Base-by-base conservation (phyloP, 208 protist genomes). In the Porcisia deanei region DNA sequence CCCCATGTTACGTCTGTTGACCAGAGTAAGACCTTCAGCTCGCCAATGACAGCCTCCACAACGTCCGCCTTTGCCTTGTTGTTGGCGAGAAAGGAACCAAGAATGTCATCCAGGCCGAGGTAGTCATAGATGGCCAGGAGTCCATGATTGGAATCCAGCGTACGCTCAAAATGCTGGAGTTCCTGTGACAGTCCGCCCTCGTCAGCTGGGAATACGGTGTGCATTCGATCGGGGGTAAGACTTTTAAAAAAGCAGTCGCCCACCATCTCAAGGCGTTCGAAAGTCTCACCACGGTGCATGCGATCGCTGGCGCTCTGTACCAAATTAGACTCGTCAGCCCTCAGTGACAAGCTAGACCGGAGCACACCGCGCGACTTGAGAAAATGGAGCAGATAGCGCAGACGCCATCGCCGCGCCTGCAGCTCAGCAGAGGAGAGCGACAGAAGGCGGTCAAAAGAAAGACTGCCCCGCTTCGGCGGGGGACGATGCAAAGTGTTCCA, bases 61-160 rank as follows among this genome's bases (percentile, higher is more conserved):
- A 95, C 89, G 71, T 97, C 93, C 0, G 93, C 73, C 76, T 97
- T 97, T 16, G 84, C 80, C 73, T 97, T 97, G 69, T 80, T 91
- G 77, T 94, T 88, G 30, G 89, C 75, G 25, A 97, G 73, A 1
- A 79, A 41, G 16, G 78, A 22, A 16, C 88, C 87, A 9, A 88
- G 78, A 9, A 97, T 73, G n/a, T 76, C 67, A 77, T 94, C 85
- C 4, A 96, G 75, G 18, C 87, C 49, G 41, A 97, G 75, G 54
- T 92, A 91, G 71, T 97, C 90, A 76, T 97, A 97, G 55, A 94
- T 88, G 59, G 81, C 81, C n/a, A 91, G 81, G 14, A 97, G 83
- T 39, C 90, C 90, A 12, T 77, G 71, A 76, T 97, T 97, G 58
- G 82, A 89, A 80, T 96, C 91, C 30, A 97, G 57, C 14, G 92